Evolutionary conservation across 2,329 filamentous ascomycete species (phyloP), one percentile per base, ranked within the genome.

Genomic region (Cercospora janseana): DNA sequence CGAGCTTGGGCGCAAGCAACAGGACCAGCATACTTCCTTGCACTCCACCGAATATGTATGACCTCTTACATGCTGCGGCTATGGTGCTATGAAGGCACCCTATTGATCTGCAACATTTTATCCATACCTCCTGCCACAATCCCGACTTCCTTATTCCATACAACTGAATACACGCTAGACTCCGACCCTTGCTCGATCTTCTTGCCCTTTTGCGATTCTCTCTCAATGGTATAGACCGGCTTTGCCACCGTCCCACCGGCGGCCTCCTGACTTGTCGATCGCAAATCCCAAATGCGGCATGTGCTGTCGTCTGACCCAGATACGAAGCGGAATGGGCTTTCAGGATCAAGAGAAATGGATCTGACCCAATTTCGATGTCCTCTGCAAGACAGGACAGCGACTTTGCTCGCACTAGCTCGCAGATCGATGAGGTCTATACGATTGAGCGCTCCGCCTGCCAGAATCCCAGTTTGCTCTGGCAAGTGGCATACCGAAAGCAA

Each of bases 381-480:
- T 26, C 89, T 81, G 15, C 96, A 80, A n/a, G 89, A 95, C 83
- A 96, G 88, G 31, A 89, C 88, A 8, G 86, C 82, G 18, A 92
- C 87, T 1, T 83, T 80, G 1, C 83, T 80, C 3, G 89, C 86
- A 3, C 84, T 86, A 23, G 82, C 85, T 46, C 93, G 83, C 3
- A 92, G 92, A 69, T 98, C 93, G 59, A 97, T 81, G n/a, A 98
- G 79, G 0, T 89, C 92, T 66, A 98, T 87, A 72, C 95, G 88
- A 49, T 90, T 80, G 16, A 88, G 88, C 12, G 85, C 85, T 2
- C 88, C 95, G 52, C 91, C 93, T 16, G 88, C 86, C 10, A 82
- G 82, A 26, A 86, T 70, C 58, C 86, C 72, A 65, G 79, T 72
- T 21, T 85, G 73, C 2, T 82, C 78, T 1, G 83, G 81, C 10